phyloP scores from a whole-genome alignment of 805 yeast species.

The Myxozyma lipomycoides region DNA sequence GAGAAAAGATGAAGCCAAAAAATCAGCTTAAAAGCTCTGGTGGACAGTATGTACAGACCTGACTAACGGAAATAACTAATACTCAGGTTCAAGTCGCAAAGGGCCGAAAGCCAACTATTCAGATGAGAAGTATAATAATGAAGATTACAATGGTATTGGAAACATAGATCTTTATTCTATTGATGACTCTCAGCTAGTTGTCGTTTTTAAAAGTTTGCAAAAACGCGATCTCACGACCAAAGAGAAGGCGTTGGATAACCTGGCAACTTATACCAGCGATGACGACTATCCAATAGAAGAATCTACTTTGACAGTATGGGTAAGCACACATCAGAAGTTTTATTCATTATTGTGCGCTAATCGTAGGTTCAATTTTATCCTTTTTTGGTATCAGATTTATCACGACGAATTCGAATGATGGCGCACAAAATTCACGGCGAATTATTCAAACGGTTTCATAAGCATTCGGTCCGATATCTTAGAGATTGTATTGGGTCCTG shows the following conservation, averaged over 20 bases:
- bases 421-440: constrained; percentile 64
- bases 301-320: constrained; percentile 57
- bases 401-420: constrained; percentile 56
- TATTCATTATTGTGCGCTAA: background rate
- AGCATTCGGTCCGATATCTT: constrained; percentile 58
- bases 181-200: constrained; percentile 47
- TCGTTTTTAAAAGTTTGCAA: constrained; percentile 69
- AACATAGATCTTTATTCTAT: constrained; percentile 17
- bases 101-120: no score
- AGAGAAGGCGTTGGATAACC: constrained; percentile 68
- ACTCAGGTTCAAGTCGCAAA: no score
- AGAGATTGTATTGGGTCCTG: constrained; percentile 70
- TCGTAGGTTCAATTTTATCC: constrained; percentile 59
- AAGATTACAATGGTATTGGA: background rate
- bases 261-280: constrained; percentile 39
- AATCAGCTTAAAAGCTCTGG: constrained; percentile 13
- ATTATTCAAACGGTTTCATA: constrained; percentile 50
- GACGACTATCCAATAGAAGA: constrained; percentile 46
- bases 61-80: no score
- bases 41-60: constrained; percentile 5
- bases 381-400: constrained; percentile 67
- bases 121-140: no score
- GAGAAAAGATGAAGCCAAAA: constrained; percentile 17
- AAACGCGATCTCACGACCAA: constrained; percentile 82
- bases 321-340: constrained; percentile 31